Evolutionary conservation across 106 monocot genomes (phyloP), one percentile per base, ranked within the genome.

Genomic region (Dactylorhiza incarnata): DNA sequence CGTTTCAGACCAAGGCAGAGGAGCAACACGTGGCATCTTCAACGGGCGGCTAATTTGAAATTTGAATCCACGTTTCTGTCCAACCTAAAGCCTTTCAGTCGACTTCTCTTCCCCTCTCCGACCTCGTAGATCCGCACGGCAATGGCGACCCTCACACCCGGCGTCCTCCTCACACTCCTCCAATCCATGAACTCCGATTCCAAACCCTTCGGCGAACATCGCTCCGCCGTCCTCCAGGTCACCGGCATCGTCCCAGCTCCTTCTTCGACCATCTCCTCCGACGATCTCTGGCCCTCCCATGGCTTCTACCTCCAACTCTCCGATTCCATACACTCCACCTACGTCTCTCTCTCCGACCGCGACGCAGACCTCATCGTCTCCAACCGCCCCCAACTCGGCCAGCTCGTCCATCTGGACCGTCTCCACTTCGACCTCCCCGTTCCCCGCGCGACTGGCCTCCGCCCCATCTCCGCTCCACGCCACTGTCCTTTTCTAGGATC

Each of bases 301-400:
- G 86, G 86, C 14, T 94, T 99, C 83, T 92, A 89, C 86, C 73
- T 99, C 65, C 94, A 94, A 82, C 89, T 99, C 74, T 99, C 99
- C 68, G 99, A 99, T 73, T 94, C 94, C 71, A 8, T 78, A 71
- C 80, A 99, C 86, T 99, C 99, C 73, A 90, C 99, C 71, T 99
- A 89, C 73, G 99, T 99, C 80, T 79, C 88, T 68, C 89, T 91
- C 76, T 77, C 88, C 67, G 79, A 80, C 49, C 59, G 74, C 48
- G 89, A 88, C 73, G 83, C 86, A 24, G 84, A 85, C 69, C 45
- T 75, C 68, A 43, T 89, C 75, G 83, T 89, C 84, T 84, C 84
- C 83, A 75, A 72, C 82, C 87, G 82, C 58, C 76, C 86, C 48
- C 95, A 91, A 45, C 82, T 94, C 26, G 91, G 91, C 25, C 99